phyloP scores from a whole-genome alignment of 1,139 yeast genomes.

The Magnusiomyces starmeri region DNA sequence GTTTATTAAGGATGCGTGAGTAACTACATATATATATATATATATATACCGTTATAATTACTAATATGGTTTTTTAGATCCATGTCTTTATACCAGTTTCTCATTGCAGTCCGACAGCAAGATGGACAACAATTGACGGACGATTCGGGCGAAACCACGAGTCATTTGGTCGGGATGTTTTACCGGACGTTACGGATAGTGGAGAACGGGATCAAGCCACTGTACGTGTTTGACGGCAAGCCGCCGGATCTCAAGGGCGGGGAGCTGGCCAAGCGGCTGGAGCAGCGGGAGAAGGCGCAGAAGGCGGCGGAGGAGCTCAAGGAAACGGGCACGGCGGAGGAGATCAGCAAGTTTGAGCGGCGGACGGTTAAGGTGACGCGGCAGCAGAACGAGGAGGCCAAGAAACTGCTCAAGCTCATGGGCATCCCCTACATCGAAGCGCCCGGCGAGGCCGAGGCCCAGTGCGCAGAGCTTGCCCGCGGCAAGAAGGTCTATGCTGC shows the following conservation, averaged over 20 bases:
- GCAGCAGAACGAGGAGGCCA: slow-evolving; percentile 93
- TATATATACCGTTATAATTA: too few species aligned
- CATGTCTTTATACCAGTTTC: slow-evolving; percentile 89
- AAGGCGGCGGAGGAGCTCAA: slow-evolving; percentile 63
- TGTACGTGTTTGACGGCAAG: slow-evolving; percentile 93
- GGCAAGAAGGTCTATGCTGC: slow-evolving; percentile 87
- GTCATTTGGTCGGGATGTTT: slow-evolving; percentile 89
- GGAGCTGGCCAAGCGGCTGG: slow-evolving; percentile 79
- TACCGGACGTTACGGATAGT: slow-evolving; percentile 85
- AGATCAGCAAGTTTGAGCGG: slow-evolving; percentile 68
- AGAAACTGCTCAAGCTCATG: slow-evolving; percentile 70
- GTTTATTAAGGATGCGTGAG: slow-evolving; percentile 26
- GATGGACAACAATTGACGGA: slow-evolving; percentile 92
- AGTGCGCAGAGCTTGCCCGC: slow-evolving; percentile 87
- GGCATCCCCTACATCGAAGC: slow-evolving; percentile 92
- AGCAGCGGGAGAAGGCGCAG: slow-evolving; percentile 76
- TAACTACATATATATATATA: too few species aligned
- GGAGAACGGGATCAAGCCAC: slow-evolving; percentile 89
- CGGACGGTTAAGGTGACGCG: slow-evolving; percentile 81
- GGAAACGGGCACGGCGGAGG: slow-evolving; percentile 76
- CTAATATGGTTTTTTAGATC: slow-evolving; percentile 35
- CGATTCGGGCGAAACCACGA: slow-evolving; percentile 89
- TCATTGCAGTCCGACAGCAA: slow-evolving; percentile 91
- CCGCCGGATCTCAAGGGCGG: slow-evolving; percentile 91
- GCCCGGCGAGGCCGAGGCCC: slow-evolving; percentile 98